Evolutionary conservation across 805 yeast genomes (phyloP), one percentile per base, ranked within the genome.

Genomic region (Candida xiaguanensis): DNA sequence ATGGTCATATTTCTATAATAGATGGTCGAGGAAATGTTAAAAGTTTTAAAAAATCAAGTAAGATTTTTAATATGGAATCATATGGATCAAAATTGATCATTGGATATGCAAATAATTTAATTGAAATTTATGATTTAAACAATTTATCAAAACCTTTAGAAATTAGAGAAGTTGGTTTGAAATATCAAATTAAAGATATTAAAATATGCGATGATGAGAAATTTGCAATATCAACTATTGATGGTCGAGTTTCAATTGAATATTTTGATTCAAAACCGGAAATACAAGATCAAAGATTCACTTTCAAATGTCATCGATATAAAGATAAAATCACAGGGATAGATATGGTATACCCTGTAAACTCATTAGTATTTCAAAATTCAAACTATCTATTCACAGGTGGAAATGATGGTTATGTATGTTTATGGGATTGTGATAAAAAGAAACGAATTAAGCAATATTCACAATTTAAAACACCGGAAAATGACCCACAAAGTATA

Each of bases 171-270:
- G 73, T 81, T 27, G 86, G 90, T 0, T 65, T 86, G 38, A 77
- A 77, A 49, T 77, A 77, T 51, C 89, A 84, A 58, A 76, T 82
- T 2, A 65, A 80, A 34, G 74, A 74, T 17, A 49, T 85, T 25
- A 69, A 67, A 45, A 63, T 78, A 27, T 70, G 79, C 48, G 4
- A 68, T 39, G 58, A 56, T 8, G 55, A 63, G 46, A 93, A 82
- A 6, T 82, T 75, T 55, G 87, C 82, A 0, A 71, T 80, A 23
- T 68, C 87, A 19, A 80, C 91, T 1, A 69, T 87, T n/a, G 95
- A 86, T 50, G 95, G 95, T 0, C 65, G 95, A 20, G 88, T 84
- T 1, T 80, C 89, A 0, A 75, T 87, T 19, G 91, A 86, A 45
- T 80, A 70, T 49, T 75, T 81, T 39, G 77, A 79, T 39, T 72